These are phyloP conservation scores for Herpotrichia juniperi DNA, from an alignment of 2,329 filamentous ascomycete genomes.

Conservation along the genomic window DNA sequence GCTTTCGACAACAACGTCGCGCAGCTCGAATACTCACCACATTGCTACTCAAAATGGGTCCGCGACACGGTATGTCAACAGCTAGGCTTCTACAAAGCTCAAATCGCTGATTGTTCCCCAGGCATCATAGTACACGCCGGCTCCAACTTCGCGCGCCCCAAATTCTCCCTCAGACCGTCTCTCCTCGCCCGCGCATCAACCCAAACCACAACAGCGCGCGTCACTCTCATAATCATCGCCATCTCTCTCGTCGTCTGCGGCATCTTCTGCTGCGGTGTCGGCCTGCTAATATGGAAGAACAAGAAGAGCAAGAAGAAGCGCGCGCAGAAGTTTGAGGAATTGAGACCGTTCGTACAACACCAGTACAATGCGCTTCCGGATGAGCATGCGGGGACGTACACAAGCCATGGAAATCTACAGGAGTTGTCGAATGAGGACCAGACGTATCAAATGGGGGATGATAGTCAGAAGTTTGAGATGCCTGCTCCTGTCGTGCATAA, in stretches of 20 bases:
- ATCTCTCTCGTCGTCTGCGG: background rate
- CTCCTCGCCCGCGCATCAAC: background rate
- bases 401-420: conserved; percentile 1
- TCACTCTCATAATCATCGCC: conserved; percentile 5
- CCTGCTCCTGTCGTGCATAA: background rate
- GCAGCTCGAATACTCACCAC: background rate
- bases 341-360: conserved; percentile 1
- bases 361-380: conserved; percentile 6
- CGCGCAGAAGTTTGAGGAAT: conserved; percentile 1
- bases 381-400: conserved; percentile 1
- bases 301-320: conserved; percentile 3
- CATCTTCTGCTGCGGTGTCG: conserved; percentile 11
- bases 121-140: background rate
- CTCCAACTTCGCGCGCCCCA: background rate
- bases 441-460: background rate
- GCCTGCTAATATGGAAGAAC: conserved; percentile 8
- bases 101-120: background rate
- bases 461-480: background rate
- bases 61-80: background rate
- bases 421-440: conserved; percentile 10
- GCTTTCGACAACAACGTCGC: background rate
- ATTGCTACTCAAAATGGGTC: background rate
- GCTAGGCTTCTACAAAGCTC: background rate
- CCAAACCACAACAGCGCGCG: background rate
- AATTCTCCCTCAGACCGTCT: background rate